phyloP scores from a whole-genome alignment of 2,329 filamentous ascomycete genomes.

The Alternaria viburni region DNA sequence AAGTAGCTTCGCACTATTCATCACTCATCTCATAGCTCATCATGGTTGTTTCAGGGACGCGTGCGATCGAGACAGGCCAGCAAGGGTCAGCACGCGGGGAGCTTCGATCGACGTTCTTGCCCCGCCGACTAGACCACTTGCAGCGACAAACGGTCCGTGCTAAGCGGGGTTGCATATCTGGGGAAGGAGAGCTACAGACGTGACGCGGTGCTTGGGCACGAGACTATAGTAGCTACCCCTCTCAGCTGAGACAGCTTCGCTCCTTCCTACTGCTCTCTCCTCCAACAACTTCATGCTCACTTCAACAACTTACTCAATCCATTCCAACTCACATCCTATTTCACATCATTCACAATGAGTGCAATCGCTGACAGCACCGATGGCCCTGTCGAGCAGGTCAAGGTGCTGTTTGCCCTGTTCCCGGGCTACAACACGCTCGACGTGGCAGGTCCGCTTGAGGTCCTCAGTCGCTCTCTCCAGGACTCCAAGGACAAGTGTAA shows the following conservation, averaged over 20 bases:
- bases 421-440: constrained; percentile 64
- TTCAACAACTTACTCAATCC: constrained; percentile 22
- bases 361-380: constrained; percentile 48
- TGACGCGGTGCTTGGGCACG: constrained; percentile 29
- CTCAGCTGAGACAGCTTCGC: constrained; percentile 25
- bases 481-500: constrained; percentile 60
- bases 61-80: constrained; percentile 11
- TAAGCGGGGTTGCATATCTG: constrained; percentile 35
- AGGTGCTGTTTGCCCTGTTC: constrained; percentile 66
- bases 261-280: constrained; percentile 21
- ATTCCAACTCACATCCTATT: constrained; percentile 22
- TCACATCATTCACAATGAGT: constrained; percentile 46
- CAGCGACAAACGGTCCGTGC: constrained; percentile 21
- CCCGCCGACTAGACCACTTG: constrained; percentile 24
- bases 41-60: constrained; percentile 17
- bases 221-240: constrained; percentile 27
- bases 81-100: constrained; percentile 16
- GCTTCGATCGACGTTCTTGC: constrained; percentile 20
- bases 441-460: constrained; percentile 64
- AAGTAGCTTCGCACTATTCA: background rate
- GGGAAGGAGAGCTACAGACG: constrained; percentile 25
- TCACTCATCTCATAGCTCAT: background rate
- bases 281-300: constrained; percentile 25
- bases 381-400: constrained; percentile 63
- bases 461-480: constrained; percentile 61